These are phyloP conservation scores for Apiospora marii DNA, from an alignment of 2,329 filamentous ascomycete genomes.

Conservation along the genomic window DNA sequence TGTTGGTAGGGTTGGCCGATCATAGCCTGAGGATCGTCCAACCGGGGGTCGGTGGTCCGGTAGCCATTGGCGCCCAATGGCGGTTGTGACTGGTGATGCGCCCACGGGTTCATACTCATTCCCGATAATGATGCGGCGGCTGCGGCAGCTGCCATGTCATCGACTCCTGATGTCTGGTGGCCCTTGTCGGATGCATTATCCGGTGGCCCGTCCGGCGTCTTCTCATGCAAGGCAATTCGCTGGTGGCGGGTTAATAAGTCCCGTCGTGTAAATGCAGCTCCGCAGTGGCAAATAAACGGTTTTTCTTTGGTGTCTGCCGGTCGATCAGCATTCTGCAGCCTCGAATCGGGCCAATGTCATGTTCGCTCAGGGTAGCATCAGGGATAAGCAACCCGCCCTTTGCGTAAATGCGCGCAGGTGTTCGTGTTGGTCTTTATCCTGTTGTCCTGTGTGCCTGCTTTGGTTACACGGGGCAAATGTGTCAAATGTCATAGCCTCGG, in stretches of 20 bases:
- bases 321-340: slow-evolving; percentile 13
- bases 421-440: background rate
- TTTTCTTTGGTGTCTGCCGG: slow-evolving; percentile 56
- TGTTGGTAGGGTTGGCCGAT: slow-evolving; percentile 26
- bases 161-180: slow-evolving; percentile 35
- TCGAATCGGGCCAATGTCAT: background rate
- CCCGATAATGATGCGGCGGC: slow-evolving; percentile 44
- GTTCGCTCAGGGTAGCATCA: slow-evolving; percentile 12
- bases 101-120: slow-evolving; percentile 40
- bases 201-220: slow-evolving; percentile 37
- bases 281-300: slow-evolving; percentile 53
- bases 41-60: slow-evolving; percentile 7
- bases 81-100: slow-evolving; percentile 30
- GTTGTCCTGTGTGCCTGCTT: background rate
- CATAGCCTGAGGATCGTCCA: slow-evolving; percentile 22
- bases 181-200: slow-evolving; percentile 39
- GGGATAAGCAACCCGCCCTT: slow-evolving; percentile 16
- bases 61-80: slow-evolving; percentile 19
- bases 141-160: slow-evolving; percentile 40
- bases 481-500: slow-evolving; percentile 7
- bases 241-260: slow-evolving; percentile 55
- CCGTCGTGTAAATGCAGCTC: slow-evolving; percentile 53
- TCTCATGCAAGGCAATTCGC: slow-evolving; percentile 46
- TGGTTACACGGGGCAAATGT: background rate
- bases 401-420: slow-evolving; percentile 16